phyloP scores from a whole-genome alignment of 225 moss, liverwort and hornwort genomes.

The Pleurozium schreberi region DNA sequence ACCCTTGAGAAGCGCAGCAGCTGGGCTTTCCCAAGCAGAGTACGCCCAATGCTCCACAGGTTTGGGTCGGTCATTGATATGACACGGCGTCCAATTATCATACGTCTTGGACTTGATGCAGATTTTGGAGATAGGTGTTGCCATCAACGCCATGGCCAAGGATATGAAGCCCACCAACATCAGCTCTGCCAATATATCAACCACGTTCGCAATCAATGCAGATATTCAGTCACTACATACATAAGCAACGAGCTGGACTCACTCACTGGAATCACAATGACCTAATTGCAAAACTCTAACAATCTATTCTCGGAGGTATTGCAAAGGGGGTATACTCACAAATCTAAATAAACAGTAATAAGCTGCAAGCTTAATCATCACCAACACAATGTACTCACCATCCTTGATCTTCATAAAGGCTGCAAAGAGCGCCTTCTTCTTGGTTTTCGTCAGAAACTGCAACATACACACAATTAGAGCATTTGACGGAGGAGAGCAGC shows the following conservation, averaged over 20 bases:
- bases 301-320: neutral
- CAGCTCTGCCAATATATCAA: neutral
- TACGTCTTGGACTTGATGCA: neutral
- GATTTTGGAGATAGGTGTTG: constrained; percentile 1
- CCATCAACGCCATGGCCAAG: neutral
- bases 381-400: neutral
- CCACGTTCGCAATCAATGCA: neutral
- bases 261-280: neutral
- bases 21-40: neutral
- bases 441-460: constrained; percentile 14
- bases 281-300: neutral
- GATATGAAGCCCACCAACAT: constrained; percentile 23
- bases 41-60: neutral
- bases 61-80: neutral
- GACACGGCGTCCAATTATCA: constrained; percentile 14
- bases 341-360: neutral
- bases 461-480: neutral
- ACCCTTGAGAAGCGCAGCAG: neutral
- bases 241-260: neutral
- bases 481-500: neutral
- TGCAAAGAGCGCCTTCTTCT: constrained; percentile 16
- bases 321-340: neutral
- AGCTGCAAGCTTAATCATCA: neutral
- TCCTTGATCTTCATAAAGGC: constrained; percentile 16
- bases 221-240: neutral